Evolutionary conservation across 495 filamentous ascomycete genomes (phyloP), one percentile per base, ranked within the genome.

Genomic region (Collariella sp.): DNA sequence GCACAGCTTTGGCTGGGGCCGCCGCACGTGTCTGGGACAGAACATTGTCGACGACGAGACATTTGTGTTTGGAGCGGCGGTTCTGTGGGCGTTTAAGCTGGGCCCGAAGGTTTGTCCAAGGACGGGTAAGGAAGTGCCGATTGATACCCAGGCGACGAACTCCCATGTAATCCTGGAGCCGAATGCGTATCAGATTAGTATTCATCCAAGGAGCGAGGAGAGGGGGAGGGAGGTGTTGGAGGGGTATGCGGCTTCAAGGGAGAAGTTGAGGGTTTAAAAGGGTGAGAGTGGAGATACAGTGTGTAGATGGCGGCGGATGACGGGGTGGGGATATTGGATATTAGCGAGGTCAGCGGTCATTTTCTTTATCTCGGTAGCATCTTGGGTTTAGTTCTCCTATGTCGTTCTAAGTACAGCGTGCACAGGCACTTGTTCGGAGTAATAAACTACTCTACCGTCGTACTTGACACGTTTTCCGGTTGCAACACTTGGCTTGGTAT

Each of bases 1-100:
- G 73, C 73, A 79, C 46, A 71, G 67, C 1, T 87, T 84, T 56
- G 83, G 83, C 5, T 83, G 77, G 62, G 84, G 84, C 4, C 77
- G 83, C 1, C 72, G 83, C 10, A 77, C 80, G 7, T 87, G 84
- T 52, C 59, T 83, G 0, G 84, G 83, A 0, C 77, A 81, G 20
- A 71, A 79, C 39, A 71, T 86, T n/a, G 84, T 83, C 5, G 82
- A 85, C 54, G 72, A 76, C 61, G 74, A 76, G 58, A 74, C 69
- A 66, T 74, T 76, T 65, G 71, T 62, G 69, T 72, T 56, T 44
- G 84, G 52, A 70, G 74, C 71, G 35, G 81, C 38, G 55, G 59
- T 56, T 31, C 75, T 58, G 57, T 80, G 48, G 75, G 78, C 58
- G 18, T 80, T 87, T 35, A 65, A 81, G 26, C 62, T 79, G 7